Base-by-base conservation (phyloP, 2,329 filamentous ascomycete species). In the Trichophyton simii region DNA sequence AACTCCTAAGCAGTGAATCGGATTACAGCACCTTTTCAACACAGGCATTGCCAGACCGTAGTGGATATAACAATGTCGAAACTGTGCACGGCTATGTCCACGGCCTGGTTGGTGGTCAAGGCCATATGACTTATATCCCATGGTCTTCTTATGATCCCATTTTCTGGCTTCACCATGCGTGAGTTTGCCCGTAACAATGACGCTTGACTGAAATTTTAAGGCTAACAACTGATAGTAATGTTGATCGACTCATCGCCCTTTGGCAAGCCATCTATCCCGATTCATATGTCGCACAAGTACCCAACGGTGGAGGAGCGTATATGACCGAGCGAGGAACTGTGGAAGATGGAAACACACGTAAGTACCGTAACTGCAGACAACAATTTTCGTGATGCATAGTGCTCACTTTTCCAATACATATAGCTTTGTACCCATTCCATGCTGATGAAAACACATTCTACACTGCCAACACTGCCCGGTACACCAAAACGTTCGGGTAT, bases 81-180 rank as follows among this genome's bases (percentile, higher is more conserved):
- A 72, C 71, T 25, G 66, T 80, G 22, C 79, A 81, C 65, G 77
- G 78, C 65, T 71, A 68, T 34, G 73, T 80, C 38, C 79, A 80
- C 64, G 80, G 80, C 36, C 77, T 81, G 57, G 77, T 80, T 2
- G 87, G 82, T 36, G 75, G 80, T 60, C 72, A 74, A 62, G 86
- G 87, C 1, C 87, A 89, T 67, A 87, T 88, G 82, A 83, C 81
- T 48, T 87, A 83, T 71, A 83, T 85, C 36, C 83, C 84, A 18
- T 87, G 87, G 66, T 87, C 88, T 1, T 82, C 87, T 0, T 95
- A 89, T 69, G 89, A 95, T 69, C 89, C 89, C 0, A 76, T 89
- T 11, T 91, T 92, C 73, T 88, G 87, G 74, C 74, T 92, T 7
- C 88, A 92, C 68, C 89, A 92, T 67, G 67, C 72, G 76, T 77